phyloP scores from a whole-genome alignment of 1,284 basidiomycete genomes.

The Athelia sp. region DNA sequence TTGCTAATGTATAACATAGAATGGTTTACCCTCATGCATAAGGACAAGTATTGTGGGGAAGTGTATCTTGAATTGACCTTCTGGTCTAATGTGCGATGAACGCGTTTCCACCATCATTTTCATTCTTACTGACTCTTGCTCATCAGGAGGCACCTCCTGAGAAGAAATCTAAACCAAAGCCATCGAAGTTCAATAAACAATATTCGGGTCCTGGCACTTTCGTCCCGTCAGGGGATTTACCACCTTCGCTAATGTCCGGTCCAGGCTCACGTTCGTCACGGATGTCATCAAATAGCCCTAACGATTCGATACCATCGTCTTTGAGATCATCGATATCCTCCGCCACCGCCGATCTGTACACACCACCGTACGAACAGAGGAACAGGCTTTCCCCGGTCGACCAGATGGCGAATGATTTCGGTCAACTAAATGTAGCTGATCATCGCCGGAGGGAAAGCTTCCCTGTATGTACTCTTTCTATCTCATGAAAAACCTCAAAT shows the following conservation, averaged over 20 bases:
- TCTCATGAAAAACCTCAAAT: not conserved
- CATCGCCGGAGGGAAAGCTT: conserved; percentile 53
- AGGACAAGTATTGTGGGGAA: conserved; percentile 91
- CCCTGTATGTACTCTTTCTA: conserved; percentile 44
- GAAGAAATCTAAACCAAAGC: conserved; percentile 54
- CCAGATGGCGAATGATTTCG: conserved; percentile 54
- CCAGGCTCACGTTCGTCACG: conserved; percentile 33
- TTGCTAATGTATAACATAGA: conserved; percentile 45
- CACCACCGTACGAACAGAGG: conserved; percentile 59
- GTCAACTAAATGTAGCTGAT: conserved; percentile 55
- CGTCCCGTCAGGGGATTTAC: conserved; percentile 44
- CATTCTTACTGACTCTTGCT: conserved; percentile 8
- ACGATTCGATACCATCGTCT: conserved; percentile 52
- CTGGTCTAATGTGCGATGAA: conserved; percentile 83
- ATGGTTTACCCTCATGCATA: conserved; percentile 88
- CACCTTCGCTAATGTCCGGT: conserved; percentile 20
- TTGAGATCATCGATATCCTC: conserved; percentile 55
- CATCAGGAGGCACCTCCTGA: conserved; percentile 69
- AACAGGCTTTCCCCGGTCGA: conserved; percentile 47
- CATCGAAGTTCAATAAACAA: conserved; percentile 46
- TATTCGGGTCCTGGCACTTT: conserved; percentile 78
- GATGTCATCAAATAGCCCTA: conserved; percentile 31
- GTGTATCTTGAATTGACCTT: conserved; percentile 94
- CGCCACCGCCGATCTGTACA: conserved; percentile 65
- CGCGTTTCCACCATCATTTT: not conserved